Percentiles rank a stretch among this genome's conserved stretches.
These are phyloP conservation scores for Gonium pectorale DNA, from an alignment of 139 green algal genomes.

Conservation along the genomic window DNA sequence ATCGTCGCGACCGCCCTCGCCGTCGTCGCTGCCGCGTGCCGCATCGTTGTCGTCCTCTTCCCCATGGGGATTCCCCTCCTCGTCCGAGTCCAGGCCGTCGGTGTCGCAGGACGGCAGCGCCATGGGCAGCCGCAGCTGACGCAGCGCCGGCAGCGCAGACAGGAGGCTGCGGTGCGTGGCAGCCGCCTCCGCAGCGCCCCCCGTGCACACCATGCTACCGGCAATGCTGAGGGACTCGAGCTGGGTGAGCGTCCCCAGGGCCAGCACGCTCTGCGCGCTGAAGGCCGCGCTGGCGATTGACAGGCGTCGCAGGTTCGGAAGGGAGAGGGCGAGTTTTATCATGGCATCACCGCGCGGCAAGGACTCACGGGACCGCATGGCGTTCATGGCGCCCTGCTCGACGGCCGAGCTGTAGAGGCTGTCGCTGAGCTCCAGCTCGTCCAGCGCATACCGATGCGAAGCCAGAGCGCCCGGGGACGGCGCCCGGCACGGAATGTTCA, in stretches of 20 bases:
- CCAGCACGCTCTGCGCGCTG: background rate
- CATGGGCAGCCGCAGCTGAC: slow-evolving; percentile 33
- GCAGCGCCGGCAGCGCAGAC: background rate
- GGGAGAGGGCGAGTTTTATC: background rate
- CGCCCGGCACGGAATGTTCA: background rate
- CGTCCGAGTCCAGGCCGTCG: background rate
- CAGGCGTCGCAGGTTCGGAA: slow-evolving; percentile 11
- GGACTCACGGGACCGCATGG: background rate
- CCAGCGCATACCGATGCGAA: background rate
- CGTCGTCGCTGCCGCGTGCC: background rate
- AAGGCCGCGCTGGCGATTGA: background rate
- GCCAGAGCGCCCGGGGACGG: background rate
- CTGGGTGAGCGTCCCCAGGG: background rate
- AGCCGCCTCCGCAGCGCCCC: background rate
- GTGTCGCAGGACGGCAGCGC: background rate
- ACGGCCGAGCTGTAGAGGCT: background rate
- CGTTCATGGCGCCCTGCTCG: slow-evolving; percentile 12
- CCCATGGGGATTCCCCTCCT: background rate
- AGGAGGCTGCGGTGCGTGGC: slow-evolving; percentile 2
- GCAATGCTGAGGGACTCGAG: slow-evolving; percentile 33
- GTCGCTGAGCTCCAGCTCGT: slow-evolving; percentile 7
- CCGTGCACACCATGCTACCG: background rate
- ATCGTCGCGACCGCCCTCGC: background rate
- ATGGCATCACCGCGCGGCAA: slow-evolving; percentile 1
- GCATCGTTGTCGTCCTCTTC: background rate